Evolutionary conservation across 106 monocot species (phyloP).

Genomic region (Dendrobium huoshanense): DNA sequence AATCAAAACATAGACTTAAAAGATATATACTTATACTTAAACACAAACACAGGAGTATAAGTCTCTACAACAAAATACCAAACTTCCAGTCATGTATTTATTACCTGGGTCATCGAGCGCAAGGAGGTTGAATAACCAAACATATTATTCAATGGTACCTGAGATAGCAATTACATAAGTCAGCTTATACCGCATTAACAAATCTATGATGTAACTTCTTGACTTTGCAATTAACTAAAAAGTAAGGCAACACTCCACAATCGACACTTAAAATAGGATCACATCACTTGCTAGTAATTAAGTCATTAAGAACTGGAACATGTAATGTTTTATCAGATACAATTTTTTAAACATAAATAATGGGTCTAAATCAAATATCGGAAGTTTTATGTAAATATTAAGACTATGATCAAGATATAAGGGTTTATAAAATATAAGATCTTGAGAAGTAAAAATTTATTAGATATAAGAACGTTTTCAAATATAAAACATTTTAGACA

Average conservation of each 20-base stretch:
- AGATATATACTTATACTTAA: background rate
- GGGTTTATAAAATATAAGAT: background rate
- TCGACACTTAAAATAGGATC: background rate
- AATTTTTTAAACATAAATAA: too few species aligned
- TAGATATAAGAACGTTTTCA: background rate
- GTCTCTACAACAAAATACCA: background rate
- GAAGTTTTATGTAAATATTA: background rate
- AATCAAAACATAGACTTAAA: background rate
- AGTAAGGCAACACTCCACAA: background rate
- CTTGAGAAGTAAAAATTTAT: background rate
- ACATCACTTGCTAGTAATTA: background rate
- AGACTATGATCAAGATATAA: background rate
- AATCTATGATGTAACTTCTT: background rate
- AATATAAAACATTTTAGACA: background rate
- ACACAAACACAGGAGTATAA: background rate
- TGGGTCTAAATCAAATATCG: too few species aligned
- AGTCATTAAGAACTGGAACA: background rate
- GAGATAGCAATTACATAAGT: slow-evolving; percentile 9
- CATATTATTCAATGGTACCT: slow-evolving; percentile 99
- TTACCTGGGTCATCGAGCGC: slow-evolving; percentile 97
- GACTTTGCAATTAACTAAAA: background rate
- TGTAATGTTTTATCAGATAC: background rate
- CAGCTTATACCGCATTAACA: background rate
- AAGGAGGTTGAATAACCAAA: slow-evolving; percentile 93
- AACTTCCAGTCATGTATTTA: background rate